A percentile compares a stretch with the other conserved stretches of the same genome.
phyloP scores from a whole-genome alignment of 495 filamentous ascomycete species.

The Talaromyces wortmannii region DNA sequence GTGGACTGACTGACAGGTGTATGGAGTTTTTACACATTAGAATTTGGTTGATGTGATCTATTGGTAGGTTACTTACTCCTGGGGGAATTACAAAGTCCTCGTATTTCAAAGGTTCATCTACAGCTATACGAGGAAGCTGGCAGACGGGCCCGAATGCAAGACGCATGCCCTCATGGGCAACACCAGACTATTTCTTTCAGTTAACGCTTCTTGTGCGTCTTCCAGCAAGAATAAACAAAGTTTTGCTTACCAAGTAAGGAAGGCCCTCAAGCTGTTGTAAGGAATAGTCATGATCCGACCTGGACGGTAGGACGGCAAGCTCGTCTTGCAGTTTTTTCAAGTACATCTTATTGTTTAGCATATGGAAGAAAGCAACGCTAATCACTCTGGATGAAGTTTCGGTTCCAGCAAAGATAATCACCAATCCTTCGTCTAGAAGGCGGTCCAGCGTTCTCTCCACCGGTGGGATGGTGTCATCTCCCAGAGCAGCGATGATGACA shows the following conservation, averaged over 20 bases:
- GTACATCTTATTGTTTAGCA: constrained; percentile 15
- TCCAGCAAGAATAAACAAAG: background rate
- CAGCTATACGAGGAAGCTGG: constrained; percentile 25
- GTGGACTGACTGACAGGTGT: constrained; percentile 33
- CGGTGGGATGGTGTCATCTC: constrained; percentile 7
- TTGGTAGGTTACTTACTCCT: background rate
- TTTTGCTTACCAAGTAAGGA: constrained; percentile 31
- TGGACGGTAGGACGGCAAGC: constrained; percentile 15
- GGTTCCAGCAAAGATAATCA: constrained; percentile 24
- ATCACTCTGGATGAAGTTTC: constrained; percentile 25
- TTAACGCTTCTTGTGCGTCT: background rate
- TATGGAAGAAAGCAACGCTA: constrained; percentile 19
- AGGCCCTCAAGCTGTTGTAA: constrained; percentile 33
- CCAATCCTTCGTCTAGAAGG: constrained; percentile 20
- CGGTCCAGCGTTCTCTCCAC: constrained; percentile 16
- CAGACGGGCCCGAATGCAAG: constrained; percentile 20
- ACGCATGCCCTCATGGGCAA: constrained; percentile 35
- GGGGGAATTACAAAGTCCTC: constrained; percentile 16
- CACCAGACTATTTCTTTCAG: constrained; percentile 14
- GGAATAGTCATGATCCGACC: background rate
- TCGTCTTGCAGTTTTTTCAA: constrained; percentile 13
- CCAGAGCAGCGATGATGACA: constrained; percentile 10
- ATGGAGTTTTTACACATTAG: too few species aligned
- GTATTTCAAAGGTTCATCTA: constrained; percentile 21
- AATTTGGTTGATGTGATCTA: too few species aligned